These are phyloP conservation scores for Nakaseomyces glabratus DNA, from an alignment of 1,139 yeast species.

Conservation along the genomic window DNA sequence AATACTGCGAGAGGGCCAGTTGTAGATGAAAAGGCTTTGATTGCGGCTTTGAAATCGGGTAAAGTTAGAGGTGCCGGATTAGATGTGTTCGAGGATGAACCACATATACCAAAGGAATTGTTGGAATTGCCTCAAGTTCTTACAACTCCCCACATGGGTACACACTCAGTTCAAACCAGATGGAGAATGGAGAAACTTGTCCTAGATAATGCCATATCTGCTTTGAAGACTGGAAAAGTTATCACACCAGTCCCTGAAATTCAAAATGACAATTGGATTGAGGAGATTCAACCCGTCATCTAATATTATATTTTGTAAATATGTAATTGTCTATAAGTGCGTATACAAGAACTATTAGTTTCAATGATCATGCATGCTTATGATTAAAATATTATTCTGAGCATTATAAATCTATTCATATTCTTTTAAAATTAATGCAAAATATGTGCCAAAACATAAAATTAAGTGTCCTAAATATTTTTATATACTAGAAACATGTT, in stretches of 20 bases:
- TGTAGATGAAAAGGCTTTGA: constrained; percentile 57
- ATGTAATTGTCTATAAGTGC: too few relatives aligned
- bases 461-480: constrained; percentile 1
- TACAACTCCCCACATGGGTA: constrained; percentile 76
- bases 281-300: constrained; percentile 10
- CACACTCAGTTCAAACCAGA: constrained; percentile 54
- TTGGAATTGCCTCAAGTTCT: constrained; percentile 46
- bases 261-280: constrained; percentile 27
- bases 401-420: too few relatives aligned
- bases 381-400: too few relatives aligned
- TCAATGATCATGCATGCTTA: too few relatives aligned
- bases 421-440: too few relatives aligned
- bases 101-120: constrained; percentile 53
- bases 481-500: neutral
- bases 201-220: constrained; percentile 34
- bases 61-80: constrained; percentile 67
- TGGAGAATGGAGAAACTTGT: constrained; percentile 47
- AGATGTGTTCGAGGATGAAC: constrained; percentile 83
- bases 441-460: too few relatives aligned
- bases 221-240: constrained; percentile 50
- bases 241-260: constrained; percentile 63
- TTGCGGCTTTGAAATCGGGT: constrained; percentile 54
- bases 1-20: constrained; percentile 73
- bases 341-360: too few relatives aligned
- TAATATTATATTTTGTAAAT: too few relatives aligned